These are phyloP conservation scores for Colletotrichum ledebouriae DNA, from an alignment of 2,329 filamentous ascomycete species.

Conservation along the genomic window DNA sequence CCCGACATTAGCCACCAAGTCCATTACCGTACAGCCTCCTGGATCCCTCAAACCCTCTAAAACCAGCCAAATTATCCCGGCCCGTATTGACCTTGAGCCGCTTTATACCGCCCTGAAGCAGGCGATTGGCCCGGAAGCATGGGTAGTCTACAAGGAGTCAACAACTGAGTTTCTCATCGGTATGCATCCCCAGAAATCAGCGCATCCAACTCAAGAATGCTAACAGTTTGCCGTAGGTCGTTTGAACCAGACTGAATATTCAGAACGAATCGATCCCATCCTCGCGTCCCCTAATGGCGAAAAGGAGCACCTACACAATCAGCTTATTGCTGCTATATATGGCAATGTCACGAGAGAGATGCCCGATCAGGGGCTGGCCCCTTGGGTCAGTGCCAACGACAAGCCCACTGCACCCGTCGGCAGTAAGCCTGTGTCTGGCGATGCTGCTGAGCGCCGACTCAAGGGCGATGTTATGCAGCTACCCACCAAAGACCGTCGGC, in stretches of 20 bases:
- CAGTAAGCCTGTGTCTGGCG: slow-evolving; percentile 73
- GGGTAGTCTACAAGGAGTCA: slow-evolving; percentile 74
- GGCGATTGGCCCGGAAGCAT: slow-evolving; percentile 71
- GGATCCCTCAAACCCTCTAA: slow-evolving; percentile 66
- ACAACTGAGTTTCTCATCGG: slow-evolving; percentile 74
- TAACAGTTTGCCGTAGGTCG: slow-evolving; percentile 61
- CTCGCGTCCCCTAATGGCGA: slow-evolving; percentile 69
- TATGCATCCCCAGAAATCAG: slow-evolving; percentile 48
- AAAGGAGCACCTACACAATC: slow-evolving; percentile 75
- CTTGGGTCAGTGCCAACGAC: slow-evolving; percentile 80
- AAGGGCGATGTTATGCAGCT: slow-evolving; percentile 80
- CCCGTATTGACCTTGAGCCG: slow-evolving; percentile 76
- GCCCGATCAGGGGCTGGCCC: slow-evolving; percentile 75
- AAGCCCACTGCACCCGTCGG: slow-evolving; percentile 70
- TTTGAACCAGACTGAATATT: slow-evolving; percentile 73
- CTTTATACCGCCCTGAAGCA: slow-evolving; percentile 73
- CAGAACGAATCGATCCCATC: slow-evolving; percentile 71
- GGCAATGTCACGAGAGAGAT: slow-evolving; percentile 78
- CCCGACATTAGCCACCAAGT: slow-evolving; percentile 69
- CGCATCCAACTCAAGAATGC: slow-evolving; percentile 1
- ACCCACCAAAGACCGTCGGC: slow-evolving; percentile 73
- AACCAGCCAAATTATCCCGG: slow-evolving; percentile 72
- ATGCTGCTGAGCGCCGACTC: slow-evolving; percentile 74
- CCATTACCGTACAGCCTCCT: slow-evolving; percentile 66
- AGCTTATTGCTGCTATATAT: slow-evolving; percentile 75